Base-by-base conservation (phyloP, 1,284 basidiomycete species). In the Ceratobasidium sp. region DNA sequence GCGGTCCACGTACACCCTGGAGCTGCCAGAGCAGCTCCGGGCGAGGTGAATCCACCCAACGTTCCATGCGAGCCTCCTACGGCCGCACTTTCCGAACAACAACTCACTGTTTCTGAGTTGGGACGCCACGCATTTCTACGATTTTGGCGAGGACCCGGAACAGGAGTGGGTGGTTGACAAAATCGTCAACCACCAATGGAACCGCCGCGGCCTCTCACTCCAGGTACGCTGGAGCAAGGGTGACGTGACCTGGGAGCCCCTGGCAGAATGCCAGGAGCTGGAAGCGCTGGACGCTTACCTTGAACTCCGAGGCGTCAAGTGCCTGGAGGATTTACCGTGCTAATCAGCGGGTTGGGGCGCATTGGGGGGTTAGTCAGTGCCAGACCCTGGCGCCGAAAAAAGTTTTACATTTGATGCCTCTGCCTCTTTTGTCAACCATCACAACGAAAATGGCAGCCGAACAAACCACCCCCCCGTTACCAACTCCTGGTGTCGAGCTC, bases 11-110 rank as follows among this genome's bases (percentile, higher is more conserved):
- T 80, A 75, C 50, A 23, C 16, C 16, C 27, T 80, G 3, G 68
- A 80, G n/a, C 59, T 80, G 27, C 74, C 79, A 0, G 7, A 8
- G 5, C 55, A 77, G 27, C 41, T 80, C 16, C 8, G 50, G n/a
- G 3, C 35, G 2, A 54, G 66, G 10, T 59, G 78, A 1, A 74
- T 80, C n/a, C 67, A 65, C 41, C 78, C 79, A 18, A 67, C 66
- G 18, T 80, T 80, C 68, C 79, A 80, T 35, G 73, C 67, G 27
- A 57, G 27, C 1, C 59, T 77, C 0, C 46, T 80, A 12, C 60
- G 73, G 23, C 64, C 57, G 30, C 75, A 79, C n/a, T 33, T 77
- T 2, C 73, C 67, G 1, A 66, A 71, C 30, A 68, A 80, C 18
- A 67, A 79, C 46, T n/a, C 7, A 6, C 41, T n/a, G 50, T 80